A percentile compares a stretch with the other conserved stretches of the same genome.
phyloP scores from a whole-genome alignment of 257 asterid species.

The Penstemon eatonii region DNA sequence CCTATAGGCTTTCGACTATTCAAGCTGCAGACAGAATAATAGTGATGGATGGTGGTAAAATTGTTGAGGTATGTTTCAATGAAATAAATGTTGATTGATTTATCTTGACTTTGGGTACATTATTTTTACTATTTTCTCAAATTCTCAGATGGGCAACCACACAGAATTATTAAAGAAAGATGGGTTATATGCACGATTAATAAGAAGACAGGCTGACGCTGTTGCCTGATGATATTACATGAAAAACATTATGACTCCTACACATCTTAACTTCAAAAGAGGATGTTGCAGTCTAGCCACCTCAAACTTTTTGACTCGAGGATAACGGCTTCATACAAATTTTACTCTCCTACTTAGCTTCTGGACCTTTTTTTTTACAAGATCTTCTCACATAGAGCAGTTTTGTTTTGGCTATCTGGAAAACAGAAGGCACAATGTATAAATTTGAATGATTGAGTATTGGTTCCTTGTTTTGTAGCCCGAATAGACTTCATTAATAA shows the following conservation, averaged over 20 bases:
- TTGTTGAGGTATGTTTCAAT: conserved; percentile 64
- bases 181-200: conserved; percentile 81
- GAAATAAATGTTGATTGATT: too few relatives aligned
- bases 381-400: background rate
- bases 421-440: background rate
- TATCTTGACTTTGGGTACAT: too few relatives aligned
- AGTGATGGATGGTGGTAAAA: conserved; percentile 81
- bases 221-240: conserved; percentile 48
- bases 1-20: conserved; percentile 82
- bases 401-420: background rate
- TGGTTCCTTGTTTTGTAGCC: too few relatives aligned
- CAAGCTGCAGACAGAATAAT: conserved; percentile 85
- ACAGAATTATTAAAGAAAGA: conserved; percentile 59
- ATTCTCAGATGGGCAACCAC: conserved; percentile 78
- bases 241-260: conserved; percentile 11
- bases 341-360: conserved; percentile 5
- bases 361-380: background rate
- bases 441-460: too few relatives aligned
- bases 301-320: conserved; percentile 31
- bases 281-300: conserved; percentile 22
- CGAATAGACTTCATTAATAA: too few relatives aligned
- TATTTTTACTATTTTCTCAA: background rate
- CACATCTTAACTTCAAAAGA: background rate
- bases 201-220: conserved; percentile 77
- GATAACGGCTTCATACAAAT: conserved; percentile 21